These are phyloP conservation scores for Trametes versicolor DNA, from an alignment of 1,284 basidiomycete genomes.

Conservation along the genomic window DNA sequence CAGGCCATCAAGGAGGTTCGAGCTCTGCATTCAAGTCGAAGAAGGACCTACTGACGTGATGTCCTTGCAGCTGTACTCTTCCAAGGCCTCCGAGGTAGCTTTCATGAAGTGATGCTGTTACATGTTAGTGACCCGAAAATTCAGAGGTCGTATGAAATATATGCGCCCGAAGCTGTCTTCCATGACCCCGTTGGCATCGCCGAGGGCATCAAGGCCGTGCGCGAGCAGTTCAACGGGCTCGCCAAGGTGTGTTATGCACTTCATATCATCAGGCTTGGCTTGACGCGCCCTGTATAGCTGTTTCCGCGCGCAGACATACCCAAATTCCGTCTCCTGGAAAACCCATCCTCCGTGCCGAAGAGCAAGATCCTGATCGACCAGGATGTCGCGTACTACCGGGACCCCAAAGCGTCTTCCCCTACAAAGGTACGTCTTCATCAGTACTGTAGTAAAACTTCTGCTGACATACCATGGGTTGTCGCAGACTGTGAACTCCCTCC, in stretches of 20 bases:
- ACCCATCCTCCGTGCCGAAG: constrained; percentile 49
- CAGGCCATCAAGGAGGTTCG: constrained; percentile 52
- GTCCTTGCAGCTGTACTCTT: constrained; percentile 52
- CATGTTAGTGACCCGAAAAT: not conserved
- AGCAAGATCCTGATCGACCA: constrained; percentile 58
- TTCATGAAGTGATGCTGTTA: not conserved
- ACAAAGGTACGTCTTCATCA: constrained; percentile 48
- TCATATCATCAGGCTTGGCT: not conserved
- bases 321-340: constrained; percentile 55
- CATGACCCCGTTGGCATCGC: constrained; percentile 62
- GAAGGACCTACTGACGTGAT: not conserved
- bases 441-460: not conserved
- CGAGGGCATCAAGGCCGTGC: constrained; percentile 52
- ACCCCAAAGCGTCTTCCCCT: constrained; percentile 49
- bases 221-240: constrained; percentile 58
- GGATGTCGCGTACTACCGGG: constrained; percentile 58
- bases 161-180: constrained; percentile 55
- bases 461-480: not conserved
- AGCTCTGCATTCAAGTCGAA: not conserved
- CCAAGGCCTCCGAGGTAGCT: constrained; percentile 51
- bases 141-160: constrained; percentile 57
- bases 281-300: constrained; percentile 41
- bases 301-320: constrained; percentile 56
- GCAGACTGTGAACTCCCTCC: constrained; percentile 56
- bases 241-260: constrained; percentile 48